phyloP scores from a whole-genome alignment of 768 basidiomycete genomes.

The Amanita subjunquillea region DNA sequence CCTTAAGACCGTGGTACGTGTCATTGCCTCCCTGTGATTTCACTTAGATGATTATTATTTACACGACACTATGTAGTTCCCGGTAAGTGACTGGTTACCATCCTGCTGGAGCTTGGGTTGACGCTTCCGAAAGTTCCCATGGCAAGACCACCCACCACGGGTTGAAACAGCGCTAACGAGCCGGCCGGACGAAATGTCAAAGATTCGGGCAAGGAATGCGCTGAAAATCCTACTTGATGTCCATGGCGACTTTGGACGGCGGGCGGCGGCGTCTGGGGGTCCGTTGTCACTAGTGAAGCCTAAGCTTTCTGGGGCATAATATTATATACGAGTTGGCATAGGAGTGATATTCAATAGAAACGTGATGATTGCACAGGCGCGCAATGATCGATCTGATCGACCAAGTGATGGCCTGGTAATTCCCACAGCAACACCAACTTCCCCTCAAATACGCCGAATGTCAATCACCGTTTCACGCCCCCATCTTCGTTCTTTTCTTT shows the following conservation, averaged over 20 bases:
- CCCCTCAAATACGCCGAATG: slow-evolving; percentile 24
- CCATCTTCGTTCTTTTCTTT: slow-evolving; percentile 29
- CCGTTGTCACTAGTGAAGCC: slow-evolving; percentile 31
- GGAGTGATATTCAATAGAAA: slow-evolving; percentile 7
- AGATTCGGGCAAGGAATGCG: slow-evolving; percentile 88
- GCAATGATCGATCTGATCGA: neutral
- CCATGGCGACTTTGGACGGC: slow-evolving; percentile 78
- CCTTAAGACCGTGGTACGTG: slow-evolving; percentile 33
- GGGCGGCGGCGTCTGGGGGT: slow-evolving; percentile 31
- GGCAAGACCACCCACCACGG: slow-evolving; percentile 55
- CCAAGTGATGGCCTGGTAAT: neutral
- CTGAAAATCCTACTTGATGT: slow-evolving; percentile 86
- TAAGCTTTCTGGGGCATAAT: slow-evolving; percentile 16
- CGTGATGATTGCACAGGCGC: neutral
- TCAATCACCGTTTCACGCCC: slow-evolving; percentile 16
- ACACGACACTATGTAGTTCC: slow-evolving; percentile 22
- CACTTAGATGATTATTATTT: neutral
- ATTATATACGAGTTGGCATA: slow-evolving; percentile 9
- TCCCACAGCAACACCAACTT: slow-evolving; percentile 8
- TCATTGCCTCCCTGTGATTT: neutral
- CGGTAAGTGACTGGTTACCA: slow-evolving; percentile 25
- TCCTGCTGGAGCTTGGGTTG: neutral
- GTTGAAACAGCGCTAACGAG: slow-evolving; percentile 64
- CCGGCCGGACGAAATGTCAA: slow-evolving; percentile 74
- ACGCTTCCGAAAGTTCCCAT: slow-evolving; percentile 59